Evolutionary conservation across 164 flowering plant genomes (phyloP), one percentile per base, ranked within the genome.

Genomic region (Magnolia sinica): DNA sequence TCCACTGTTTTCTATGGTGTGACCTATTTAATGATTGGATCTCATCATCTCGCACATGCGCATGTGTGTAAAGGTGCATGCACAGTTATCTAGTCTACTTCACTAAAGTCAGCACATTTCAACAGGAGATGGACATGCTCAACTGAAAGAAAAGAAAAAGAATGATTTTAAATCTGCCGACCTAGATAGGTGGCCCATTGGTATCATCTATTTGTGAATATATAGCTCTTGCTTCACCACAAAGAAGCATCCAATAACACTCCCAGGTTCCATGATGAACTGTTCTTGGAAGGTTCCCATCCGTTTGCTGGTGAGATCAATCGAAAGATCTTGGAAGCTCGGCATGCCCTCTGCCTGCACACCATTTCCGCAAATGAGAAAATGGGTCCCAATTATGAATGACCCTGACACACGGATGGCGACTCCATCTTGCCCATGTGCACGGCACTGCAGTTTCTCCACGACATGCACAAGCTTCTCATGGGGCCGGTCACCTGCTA

Each of bases 381-480:
- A 93, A 66, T 91, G 98, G 73, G 87, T 90, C 2, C 99, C 99
- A 50, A 86, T 73, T 29, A 94, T 90, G 72, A 96, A 90, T 66
- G 98, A 94, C 22, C 99, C 98, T 2, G 91, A 89, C 7, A 89
- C 98, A 27, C 99, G 95, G 67, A 96, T 89, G 10, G 95, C 93
- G 69, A 96, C 83, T 74, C 97, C 98, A 78, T 88, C 91, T 73
- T 85, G 74, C 69, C 98, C 97, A 81, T 96, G 90, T 75, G 91
- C 86, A 71, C 98, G 94, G 58, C 99, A 96, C 64, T 89, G 98
- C 66, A 96, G 90, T 76, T 89, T 94, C 80, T 96, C 99, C 64
- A 94, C 99, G n/a, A 94, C 90, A 78, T 96, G 99, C 16, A 96
- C 93, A 8, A 96, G 97, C 77, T 83, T 89, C 74, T 96, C 97